Conservation (phyloP, 352 stramenopile species). For the Globisporangium viniferum region DNA sequence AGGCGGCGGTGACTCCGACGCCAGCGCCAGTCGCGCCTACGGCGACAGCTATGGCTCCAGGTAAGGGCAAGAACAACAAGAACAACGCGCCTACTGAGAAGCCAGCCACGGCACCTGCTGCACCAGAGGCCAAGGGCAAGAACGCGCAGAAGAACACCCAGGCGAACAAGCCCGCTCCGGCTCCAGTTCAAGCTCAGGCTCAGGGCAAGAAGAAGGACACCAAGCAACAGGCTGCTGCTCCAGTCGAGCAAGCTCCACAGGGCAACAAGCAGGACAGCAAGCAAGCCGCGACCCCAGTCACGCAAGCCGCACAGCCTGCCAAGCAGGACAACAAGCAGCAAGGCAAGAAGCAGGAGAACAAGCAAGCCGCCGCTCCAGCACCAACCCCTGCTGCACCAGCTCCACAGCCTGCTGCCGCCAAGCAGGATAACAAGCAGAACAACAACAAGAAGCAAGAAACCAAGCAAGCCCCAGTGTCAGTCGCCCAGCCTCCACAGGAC, state of each 20-base stretch:
- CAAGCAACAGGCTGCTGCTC: too few species aligned
- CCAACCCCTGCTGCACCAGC: neutral
- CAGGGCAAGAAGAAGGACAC: neutral
- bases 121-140: conserved; percentile 1
- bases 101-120: neutral
- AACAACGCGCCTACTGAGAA: neutral
- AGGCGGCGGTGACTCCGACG: conserved; percentile 4
- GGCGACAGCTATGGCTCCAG: neutral
- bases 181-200: neutral
- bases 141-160: neutral
- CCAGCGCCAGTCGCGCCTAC: neutral
- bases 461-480: neutral
- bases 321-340: conserved; percentile 6
- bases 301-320: neutral
- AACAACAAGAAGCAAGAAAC: conserved; percentile 2
- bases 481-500: neutral
- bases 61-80: neutral
- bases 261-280: conserved; percentile 7
- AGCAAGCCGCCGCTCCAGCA: neutral
- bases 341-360: conserved; percentile 7
- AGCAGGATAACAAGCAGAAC: neutral
- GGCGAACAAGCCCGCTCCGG: conserved; percentile 3
- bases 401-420: neutral
- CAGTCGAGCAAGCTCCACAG: too few species aligned
- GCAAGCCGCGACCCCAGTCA: neutral